A percentile compares a stretch with the other conserved stretches of the same genome.
Conservation (phyloP, 768 basidiomycete species). For the Naematelia aurantialba region DNA sequence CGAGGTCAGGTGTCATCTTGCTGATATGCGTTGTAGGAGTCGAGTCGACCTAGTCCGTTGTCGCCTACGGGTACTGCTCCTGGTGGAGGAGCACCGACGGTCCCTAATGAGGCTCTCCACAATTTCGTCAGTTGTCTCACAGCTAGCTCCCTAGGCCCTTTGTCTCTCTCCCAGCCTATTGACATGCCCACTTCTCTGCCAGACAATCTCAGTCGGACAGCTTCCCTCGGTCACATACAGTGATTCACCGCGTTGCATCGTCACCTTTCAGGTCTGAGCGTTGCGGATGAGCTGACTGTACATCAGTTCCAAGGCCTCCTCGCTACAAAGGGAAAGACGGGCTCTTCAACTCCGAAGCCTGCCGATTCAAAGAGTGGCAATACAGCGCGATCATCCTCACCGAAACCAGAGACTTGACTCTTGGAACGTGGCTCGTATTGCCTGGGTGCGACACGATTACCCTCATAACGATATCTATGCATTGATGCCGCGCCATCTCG, state of each 20-base stretch:
- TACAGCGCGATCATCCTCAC: not conserved
- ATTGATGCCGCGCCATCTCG: too few relatives aligned
- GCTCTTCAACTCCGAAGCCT: not conserved
- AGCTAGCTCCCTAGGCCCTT: not conserved
- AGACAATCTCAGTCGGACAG: not conserved
- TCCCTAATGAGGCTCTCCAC: constrained; percentile 48
- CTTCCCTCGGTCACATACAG: not conserved
- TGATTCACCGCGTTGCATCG: not conserved
- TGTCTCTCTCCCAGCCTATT: not conserved
- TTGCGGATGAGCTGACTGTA: not conserved
- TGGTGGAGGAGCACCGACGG: constrained; percentile 13
- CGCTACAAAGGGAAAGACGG: constrained; percentile 22
- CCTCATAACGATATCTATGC: not conserved
- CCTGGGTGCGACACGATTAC: not conserved
- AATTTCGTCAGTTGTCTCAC: constrained; percentile 41
- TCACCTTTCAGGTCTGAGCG: not conserved
- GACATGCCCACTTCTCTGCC: not conserved
- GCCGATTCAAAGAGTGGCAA: not conserved
- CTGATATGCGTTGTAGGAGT: constrained; percentile 18
- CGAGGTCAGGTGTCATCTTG: not conserved
- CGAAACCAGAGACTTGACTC: not conserved
- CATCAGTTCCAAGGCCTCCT: constrained; percentile 33
- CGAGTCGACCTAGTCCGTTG: constrained; percentile 23
- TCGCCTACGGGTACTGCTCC: constrained; percentile 16
- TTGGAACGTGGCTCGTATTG: not conserved